phyloP scores from a whole-genome alignment of 2,329 filamentous ascomycete species.

The Thielaviopsis euricoi region DNA sequence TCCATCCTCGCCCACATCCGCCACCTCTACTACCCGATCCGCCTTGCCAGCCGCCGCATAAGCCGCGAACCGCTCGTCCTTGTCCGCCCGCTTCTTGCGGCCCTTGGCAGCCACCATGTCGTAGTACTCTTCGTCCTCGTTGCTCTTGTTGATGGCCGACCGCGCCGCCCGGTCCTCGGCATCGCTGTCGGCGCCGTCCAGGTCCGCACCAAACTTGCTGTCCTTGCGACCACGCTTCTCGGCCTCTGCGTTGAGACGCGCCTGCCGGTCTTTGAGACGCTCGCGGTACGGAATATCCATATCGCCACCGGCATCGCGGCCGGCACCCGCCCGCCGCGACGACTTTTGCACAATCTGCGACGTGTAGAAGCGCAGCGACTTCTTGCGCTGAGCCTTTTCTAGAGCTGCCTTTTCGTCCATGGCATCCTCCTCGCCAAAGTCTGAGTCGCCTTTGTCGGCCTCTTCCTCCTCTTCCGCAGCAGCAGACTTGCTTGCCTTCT shows the following conservation, averaged over 20 bases:
- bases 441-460: conserved; percentile 49
- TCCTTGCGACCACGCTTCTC: conserved; percentile 61
- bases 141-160: conserved; percentile 43
- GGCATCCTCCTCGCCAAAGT: conserved; percentile 80
- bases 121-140: conserved; percentile 69
- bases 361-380: conserved; percentile 91
- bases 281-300: conserved; percentile 78
- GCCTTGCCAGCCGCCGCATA: conserved; percentile 45
- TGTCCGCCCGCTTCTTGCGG: conserved; percentile 59
- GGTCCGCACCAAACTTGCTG: conserved; percentile 44
- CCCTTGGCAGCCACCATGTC: conserved; percentile 61
- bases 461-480: conserved; percentile 21
- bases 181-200: conserved; percentile 42
- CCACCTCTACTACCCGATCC: conserved; percentile 46
- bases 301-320: conserved; percentile 62
- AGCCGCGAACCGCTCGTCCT: conserved; percentile 39
- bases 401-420: conserved; percentile 65
- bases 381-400: conserved; percentile 80
- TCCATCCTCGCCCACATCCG: conserved; percentile 61
- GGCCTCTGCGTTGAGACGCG: conserved; percentile 74
- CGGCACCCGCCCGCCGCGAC: conserved; percentile 62
- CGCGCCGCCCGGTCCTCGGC: conserved; percentile 6
- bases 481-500: conserved; percentile 26
- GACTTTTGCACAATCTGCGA: conserved; percentile 93
- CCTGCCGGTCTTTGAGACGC: conserved; percentile 69